phyloP scores from a whole-genome alignment of 306 rosid genomes.

The Casuarina cunninghamiana region DNA sequence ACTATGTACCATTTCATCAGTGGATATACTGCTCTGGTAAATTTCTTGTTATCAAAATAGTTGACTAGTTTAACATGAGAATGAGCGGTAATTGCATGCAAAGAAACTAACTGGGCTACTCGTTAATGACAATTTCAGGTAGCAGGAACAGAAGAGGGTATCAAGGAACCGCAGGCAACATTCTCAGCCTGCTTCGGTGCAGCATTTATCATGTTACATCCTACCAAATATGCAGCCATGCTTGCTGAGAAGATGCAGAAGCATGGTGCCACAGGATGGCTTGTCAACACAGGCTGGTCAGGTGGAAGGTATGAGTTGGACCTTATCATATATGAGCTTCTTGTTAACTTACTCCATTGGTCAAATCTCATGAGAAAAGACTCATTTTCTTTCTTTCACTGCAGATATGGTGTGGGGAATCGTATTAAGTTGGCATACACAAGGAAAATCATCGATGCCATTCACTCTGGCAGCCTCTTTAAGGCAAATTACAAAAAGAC shows the following conservation, averaged over 20 bases:
- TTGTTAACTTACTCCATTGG: background rate
- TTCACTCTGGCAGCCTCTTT: constrained; percentile 74
- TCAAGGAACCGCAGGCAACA: constrained; percentile 91
- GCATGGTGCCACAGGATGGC: constrained; percentile 96
- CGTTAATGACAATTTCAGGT: constrained; percentile 42
- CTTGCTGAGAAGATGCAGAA: constrained; percentile 86
- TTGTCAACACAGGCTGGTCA: constrained; percentile 95
- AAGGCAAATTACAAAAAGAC: constrained; percentile 57
- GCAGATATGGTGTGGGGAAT: constrained; percentile 76
- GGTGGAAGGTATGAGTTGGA: constrained; percentile 63
- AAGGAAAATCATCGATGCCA: constrained; percentile 80
- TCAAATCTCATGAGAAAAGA: background rate
- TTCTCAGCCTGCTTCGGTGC: constrained; percentile 96
- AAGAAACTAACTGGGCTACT: background rate
- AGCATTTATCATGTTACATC: constrained; percentile 93
- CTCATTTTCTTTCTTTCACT: background rate
- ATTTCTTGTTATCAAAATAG: background rate
- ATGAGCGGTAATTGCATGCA: background rate
- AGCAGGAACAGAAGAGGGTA: constrained; percentile 90
- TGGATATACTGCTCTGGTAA: constrained; percentile 92
- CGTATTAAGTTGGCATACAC: constrained; percentile 79
- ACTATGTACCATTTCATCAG: constrained; percentile 98
- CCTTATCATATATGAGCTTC: background rate
- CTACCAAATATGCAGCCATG: constrained; percentile 90
- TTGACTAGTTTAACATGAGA: background rate